Conservation (phyloP, 305 asterid genomes). For the Fraxinus baroniana region DNA sequence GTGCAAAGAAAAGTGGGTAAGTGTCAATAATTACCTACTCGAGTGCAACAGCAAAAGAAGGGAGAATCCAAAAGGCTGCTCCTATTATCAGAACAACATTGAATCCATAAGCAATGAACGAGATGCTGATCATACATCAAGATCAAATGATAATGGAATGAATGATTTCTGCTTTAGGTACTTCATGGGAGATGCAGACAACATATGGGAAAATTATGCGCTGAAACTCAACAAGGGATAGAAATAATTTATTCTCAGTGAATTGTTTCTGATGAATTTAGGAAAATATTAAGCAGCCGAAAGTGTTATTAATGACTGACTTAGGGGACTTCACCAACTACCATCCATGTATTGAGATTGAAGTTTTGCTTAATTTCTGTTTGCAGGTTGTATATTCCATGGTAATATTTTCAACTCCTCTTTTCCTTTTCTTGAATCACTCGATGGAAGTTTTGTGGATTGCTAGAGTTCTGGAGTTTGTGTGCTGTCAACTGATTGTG, state of each 20-base stretch:
- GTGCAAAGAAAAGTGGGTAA: constrained; percentile 67
- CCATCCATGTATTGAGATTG: background rate
- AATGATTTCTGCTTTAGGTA: constrained; percentile 55
- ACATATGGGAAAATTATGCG: constrained; percentile 43
- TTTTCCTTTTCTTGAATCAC: background rate
- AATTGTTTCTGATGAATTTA: background rate
- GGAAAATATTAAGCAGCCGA: background rate
- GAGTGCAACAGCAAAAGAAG: constrained; percentile 49
- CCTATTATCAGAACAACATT: constrained; percentile 19
- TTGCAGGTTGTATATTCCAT: background rate
- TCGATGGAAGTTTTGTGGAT: background rate
- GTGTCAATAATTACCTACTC: constrained; percentile 42
- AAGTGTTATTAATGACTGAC: constrained; percentile 11
- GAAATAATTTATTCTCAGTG: background rate
- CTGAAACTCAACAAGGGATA: constrained; percentile 22
- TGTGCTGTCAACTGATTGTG: background rate
- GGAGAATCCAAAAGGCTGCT: constrained; percentile 38
- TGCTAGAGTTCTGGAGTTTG: background rate
- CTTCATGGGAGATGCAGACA: constrained; percentile 45
- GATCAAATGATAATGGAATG: constrained; percentile 25
- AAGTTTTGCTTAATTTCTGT: background rate
- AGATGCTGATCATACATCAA: constrained; percentile 25
- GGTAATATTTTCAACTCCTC: background rate
- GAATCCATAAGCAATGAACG: constrained; percentile 21
- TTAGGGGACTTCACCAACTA: background rate